Evolutionary conservation across 2,329 filamentous ascomycete species (phyloP), one percentile per base, ranked within the genome.

Genomic region (Fonsecaea nubica): DNA sequence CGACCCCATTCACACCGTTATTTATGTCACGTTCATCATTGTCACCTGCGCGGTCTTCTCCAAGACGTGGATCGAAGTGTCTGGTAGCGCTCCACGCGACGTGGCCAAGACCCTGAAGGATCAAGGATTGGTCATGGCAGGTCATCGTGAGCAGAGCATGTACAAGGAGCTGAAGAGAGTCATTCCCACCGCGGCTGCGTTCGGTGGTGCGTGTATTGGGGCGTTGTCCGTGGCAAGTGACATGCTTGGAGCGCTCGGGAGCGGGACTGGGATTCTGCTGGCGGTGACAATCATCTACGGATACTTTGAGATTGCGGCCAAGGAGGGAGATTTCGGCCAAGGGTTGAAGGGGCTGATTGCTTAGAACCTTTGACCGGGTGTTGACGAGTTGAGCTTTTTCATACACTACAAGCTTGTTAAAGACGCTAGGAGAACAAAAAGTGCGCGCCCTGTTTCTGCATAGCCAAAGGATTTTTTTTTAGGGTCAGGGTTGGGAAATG

Each of bases 41-140:
- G 91, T 92, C 75, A 96, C 96, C 73, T 99, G 95, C 78, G 93
- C 93, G 68, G 89, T 98, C 80, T 99, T 99, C 88, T 97, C 93
- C 82, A 99, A 99, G 92, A 99, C 96, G 62, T 99, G 95, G 95
- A 99, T 99, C 76, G 95, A 99, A 84, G 95, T 99, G 72, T 98
- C 95, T 45, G 96, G 95, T 77, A 97, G 94, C 71, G 94, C 92
- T 84, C 96, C 95, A 68, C 92, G 95, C 77, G 95, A 99, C 78
- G 96, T 99, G 73, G 95, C 95, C 76, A 99, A 99, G 89, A 95
- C 98, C 85, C 89, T 99, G 80, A 99, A 99, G 89, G 96, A 99
- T 77, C 95, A 99, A 84, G 95, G 95, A 79, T 90, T 99, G 66
- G 94, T 99, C 74, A 99, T 99, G 96, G 94, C 95, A 76, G 95